Evolutionary conservation across 2,329 filamentous ascomycete genomes (phyloP).

Genomic region (Ceratocystis destructans): DNA sequence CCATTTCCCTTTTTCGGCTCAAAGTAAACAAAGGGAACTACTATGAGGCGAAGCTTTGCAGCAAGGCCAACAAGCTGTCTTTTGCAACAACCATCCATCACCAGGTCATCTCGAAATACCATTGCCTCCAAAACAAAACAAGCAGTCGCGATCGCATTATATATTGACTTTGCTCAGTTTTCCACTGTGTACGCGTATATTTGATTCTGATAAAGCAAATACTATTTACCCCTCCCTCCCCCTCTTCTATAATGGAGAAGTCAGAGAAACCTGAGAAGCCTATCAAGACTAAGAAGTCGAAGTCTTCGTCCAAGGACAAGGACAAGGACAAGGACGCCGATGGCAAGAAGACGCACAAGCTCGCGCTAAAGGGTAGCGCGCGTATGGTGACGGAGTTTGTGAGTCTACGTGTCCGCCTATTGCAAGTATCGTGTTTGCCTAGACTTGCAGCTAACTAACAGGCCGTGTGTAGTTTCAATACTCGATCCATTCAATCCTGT

Average conservation of each 20-base stretch:
- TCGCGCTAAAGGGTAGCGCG: constrained; percentile 70
- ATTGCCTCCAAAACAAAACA: not conserved
- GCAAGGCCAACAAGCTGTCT: constrained; percentile 1
- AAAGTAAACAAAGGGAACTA: constrained; percentile 11
- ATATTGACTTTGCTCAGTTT: not conserved
- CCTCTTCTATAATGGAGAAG: not conserved
- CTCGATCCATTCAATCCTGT: constrained; percentile 94
- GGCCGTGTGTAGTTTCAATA: constrained; percentile 62
- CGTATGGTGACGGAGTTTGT: constrained; percentile 94
- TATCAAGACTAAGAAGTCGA: constrained; percentile 14
- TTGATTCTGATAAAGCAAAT: not conserved
- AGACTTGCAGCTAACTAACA: not conserved
- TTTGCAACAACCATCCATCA: not conserved
- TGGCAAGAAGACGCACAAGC: constrained; percentile 87
- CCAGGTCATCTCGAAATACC: not conserved
- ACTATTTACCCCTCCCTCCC: not conserved
- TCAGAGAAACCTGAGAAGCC: constrained; percentile 15
- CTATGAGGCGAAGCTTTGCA: not conserved
- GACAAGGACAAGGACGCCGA: constrained; percentile 36
- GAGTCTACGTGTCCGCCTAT: constrained; percentile 41
- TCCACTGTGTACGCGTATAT: no score
- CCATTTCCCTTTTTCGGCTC: constrained; percentile 8
- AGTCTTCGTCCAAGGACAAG: constrained; percentile 12
- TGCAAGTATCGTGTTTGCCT: not conserved
- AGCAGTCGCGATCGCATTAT: not conserved